Percentiles rank a stretch among this genome's conserved stretches.
phyloP scores from a whole-genome alignment of 805 yeast genomes.

The Candida tammaniensis region DNA sequence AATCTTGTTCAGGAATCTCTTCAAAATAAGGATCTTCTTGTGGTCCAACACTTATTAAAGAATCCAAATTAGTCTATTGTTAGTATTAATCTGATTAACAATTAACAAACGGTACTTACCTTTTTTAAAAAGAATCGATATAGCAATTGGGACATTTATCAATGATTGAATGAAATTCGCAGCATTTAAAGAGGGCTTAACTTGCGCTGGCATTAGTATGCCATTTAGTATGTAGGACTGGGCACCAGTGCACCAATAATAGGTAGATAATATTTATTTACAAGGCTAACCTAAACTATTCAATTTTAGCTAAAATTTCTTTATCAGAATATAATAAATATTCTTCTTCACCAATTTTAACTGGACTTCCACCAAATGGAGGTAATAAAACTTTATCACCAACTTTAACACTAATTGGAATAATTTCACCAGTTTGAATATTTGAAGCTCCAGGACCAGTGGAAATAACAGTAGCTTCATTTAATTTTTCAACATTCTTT shows the following conservation, averaged over 20 bases:
- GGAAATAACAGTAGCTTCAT: slow-evolving; percentile 88
- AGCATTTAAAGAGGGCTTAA: too few relatives aligned
- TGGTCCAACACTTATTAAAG: slow-evolving; percentile 26
- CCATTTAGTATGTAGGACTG: neutral
- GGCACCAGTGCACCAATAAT: neutral
- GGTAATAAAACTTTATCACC: slow-evolving; percentile 97
- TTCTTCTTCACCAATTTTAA: slow-evolving; percentile 85
- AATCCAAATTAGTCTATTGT: slow-evolving; percentile 17
- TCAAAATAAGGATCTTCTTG: slow-evolving; percentile 40
- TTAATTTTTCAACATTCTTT: slow-evolving; percentile 90
- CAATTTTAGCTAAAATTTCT: slow-evolving; percentile 92
- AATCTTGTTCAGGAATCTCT: slow-evolving; percentile 37
- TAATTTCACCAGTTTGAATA: slow-evolving; percentile 63
- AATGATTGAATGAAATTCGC: too few relatives aligned
- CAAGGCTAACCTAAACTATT: slow-evolving; percentile 30
- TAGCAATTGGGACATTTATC: slow-evolving; percentile 17
- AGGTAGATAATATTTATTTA: slow-evolving; percentile 4
- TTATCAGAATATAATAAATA: slow-evolving; percentile 84
- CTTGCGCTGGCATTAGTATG: too few relatives aligned
- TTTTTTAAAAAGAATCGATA: slow-evolving; percentile 36
- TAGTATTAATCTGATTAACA: slow-evolving; percentile 3
- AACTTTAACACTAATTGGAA: slow-evolving; percentile 71
- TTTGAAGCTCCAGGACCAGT: slow-evolving; percentile 92
- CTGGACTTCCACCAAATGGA: slow-evolving; percentile 85
- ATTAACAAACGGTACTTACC: slow-evolving; percentile 22